phyloP scores from a whole-genome alignment of 169 alveolate species.

The Eimeria acervulina region DNA sequence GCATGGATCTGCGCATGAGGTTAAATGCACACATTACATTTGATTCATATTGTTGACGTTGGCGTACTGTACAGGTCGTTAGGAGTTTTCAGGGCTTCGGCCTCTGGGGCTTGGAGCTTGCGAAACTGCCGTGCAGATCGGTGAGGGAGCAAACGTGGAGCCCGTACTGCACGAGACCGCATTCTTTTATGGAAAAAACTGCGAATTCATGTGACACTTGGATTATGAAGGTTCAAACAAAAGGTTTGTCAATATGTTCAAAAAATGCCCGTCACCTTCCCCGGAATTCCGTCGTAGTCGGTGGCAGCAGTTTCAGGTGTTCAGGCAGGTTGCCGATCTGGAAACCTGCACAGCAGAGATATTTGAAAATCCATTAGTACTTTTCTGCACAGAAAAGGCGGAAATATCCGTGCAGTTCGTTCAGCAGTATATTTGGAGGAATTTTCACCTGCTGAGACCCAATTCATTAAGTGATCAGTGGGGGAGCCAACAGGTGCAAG shows the following conservation, averaged over 20 bases:
- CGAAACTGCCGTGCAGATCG: not conserved
- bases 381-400: not conserved
- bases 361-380: not conserved
- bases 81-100: not conserved
- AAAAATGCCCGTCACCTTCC: not conserved
- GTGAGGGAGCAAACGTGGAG: not conserved
- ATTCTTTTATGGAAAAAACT: not conserved
- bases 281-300: not conserved
- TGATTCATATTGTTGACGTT: not conserved
- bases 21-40: not conserved
- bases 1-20: not conserved
- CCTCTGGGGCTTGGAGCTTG: not conserved
- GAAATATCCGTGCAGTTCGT: not conserved
- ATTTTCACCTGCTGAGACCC: not conserved
- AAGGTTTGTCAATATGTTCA: not conserved
- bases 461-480: not conserved
- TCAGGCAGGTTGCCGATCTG: not conserved
- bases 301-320: not conserved
- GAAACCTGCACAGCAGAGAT: too few species aligned
- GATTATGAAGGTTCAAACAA: not conserved
- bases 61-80: not conserved
- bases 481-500: not conserved
- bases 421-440: not conserved
- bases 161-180: not conserved
- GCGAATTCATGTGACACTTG: not conserved